Percentiles rank a stretch among this genome's conserved stretches.
Evolutionary conservation across 176 grass and related monocot genomes (phyloP).

Genomic region (Ensete glaucum): DNA sequence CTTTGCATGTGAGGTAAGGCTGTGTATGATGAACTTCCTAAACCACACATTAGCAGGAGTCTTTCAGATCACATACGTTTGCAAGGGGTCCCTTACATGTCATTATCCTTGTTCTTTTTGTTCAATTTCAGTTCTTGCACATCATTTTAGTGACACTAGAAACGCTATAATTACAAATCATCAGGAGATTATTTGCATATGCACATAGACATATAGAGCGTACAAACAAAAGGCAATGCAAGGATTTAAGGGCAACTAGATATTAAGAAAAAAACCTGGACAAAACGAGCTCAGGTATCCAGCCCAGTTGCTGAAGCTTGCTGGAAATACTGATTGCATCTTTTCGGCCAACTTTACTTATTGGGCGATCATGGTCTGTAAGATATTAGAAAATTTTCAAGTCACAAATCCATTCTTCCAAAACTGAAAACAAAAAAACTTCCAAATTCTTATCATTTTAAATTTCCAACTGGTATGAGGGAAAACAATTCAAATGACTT

Average conservation of each 20-base stretch:
- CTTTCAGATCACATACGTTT: too few species aligned
- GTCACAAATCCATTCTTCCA: slow-evolving; percentile 7
- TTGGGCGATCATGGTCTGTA: slow-evolving; percentile 85
- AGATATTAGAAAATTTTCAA: background rate
- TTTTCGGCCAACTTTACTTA: slow-evolving; percentile 55
- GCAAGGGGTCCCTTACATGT: too few species aligned
- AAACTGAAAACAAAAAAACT: slow-evolving; percentile 7
- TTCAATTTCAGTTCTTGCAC: too few species aligned
- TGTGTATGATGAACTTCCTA: too few species aligned
- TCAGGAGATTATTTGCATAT: background rate
- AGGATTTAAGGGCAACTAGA: background rate
- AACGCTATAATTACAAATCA: too few species aligned
- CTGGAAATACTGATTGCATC: slow-evolving; percentile 66
- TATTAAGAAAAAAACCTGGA: slow-evolving; percentile 46
- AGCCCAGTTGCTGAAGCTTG: slow-evolving; percentile 79
- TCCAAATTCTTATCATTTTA: background rate
- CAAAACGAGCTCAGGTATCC: slow-evolving; percentile 84
- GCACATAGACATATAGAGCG: background rate
- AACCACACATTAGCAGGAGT: too few species aligned
- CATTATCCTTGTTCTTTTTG: too few species aligned
- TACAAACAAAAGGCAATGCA: background rate
- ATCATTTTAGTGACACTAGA: too few species aligned
- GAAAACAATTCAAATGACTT: background rate
- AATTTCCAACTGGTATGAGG: background rate
- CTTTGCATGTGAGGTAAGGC: too few species aligned